Evolutionary conservation across 1,139 yeast genomes (phyloP).

Genomic region (Lizanozyma gosingica): DNA sequence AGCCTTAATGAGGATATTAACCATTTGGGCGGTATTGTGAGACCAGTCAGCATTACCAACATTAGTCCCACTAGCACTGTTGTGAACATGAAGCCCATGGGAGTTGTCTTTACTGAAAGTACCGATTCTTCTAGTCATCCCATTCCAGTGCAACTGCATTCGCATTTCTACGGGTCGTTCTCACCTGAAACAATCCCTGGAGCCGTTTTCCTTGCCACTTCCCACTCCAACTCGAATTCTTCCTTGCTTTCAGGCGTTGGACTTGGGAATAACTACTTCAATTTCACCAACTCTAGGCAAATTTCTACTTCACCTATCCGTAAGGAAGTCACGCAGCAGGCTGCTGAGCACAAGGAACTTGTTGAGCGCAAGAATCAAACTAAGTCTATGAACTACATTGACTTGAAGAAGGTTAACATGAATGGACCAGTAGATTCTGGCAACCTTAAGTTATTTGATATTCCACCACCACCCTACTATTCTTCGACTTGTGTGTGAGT

Average conservation of each 20-base stretch:
- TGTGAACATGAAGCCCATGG: slow-evolving; percentile 3
- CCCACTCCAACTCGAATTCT: slow-evolving; percentile 5
- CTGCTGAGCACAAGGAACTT: too few relatives aligned
- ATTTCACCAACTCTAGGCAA: slow-evolving; percentile 17
- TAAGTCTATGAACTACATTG: slow-evolving; percentile 25
- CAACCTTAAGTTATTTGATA: slow-evolving; percentile 8
- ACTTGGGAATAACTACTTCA: slow-evolving; percentile 27
- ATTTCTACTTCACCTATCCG: slow-evolving; percentile 18
- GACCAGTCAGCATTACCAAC: slow-evolving; percentile 13
- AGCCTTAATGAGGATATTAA: slow-evolving; percentile 1
- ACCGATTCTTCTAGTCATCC: too few relatives aligned
- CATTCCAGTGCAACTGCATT: slow-evolving; percentile 7
- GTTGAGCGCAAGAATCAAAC: slow-evolving; percentile 11
- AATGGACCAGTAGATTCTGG: slow-evolving; percentile 9
- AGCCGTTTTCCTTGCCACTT: neutral
- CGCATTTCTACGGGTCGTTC: neutral
- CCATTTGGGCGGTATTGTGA: slow-evolving; percentile 3
- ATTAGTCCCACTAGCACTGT: slow-evolving; percentile 6
- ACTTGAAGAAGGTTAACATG: slow-evolving; percentile 15
- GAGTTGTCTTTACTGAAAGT: slow-evolving; percentile 4
- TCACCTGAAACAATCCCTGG: neutral
- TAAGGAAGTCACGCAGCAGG: slow-evolving; percentile 8
- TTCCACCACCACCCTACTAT: slow-evolving; percentile 9
- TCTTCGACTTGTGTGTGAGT: slow-evolving; percentile 3
- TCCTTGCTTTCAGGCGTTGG: slow-evolving; percentile 24